These are phyloP conservation scores for Centella asiatica DNA, from an alignment of 129 eudicot species.

Conservation along the genomic window DNA sequence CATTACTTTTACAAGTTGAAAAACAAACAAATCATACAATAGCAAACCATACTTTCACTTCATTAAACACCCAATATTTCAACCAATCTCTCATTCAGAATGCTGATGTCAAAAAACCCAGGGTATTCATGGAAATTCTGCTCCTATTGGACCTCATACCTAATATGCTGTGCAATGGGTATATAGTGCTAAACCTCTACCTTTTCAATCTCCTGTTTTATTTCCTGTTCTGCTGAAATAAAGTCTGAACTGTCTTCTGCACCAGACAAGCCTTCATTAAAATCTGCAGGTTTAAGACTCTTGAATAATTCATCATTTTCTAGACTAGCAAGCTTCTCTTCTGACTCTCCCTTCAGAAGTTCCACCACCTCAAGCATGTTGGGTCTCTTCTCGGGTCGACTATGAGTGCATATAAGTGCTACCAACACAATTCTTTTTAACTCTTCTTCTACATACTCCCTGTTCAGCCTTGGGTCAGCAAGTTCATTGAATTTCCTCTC, in stretches of 20 bases:
- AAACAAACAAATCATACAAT: not conserved
- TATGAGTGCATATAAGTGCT: constrained; percentile 70
- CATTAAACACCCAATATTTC: no score
- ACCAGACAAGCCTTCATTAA: constrained; percentile 34
- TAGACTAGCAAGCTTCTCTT: constrained; percentile 48
- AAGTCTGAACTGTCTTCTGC: constrained; percentile 52
- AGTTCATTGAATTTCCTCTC: constrained; percentile 54
- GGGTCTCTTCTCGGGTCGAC: constrained; percentile 66
- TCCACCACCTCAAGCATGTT: constrained; percentile 80
- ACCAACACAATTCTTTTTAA: constrained; percentile 51
- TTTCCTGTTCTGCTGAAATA: constrained; percentile 55
- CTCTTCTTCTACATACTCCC: constrained; percentile 60
- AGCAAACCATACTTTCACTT: not conserved
- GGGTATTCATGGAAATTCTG: not conserved
- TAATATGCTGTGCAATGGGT: not conserved
- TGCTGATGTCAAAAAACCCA: not conserved
- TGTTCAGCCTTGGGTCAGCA: constrained; percentile 69
- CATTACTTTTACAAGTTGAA: not conserved
- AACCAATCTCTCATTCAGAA: no score
- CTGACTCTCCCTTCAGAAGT: constrained; percentile 67
- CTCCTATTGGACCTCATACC: constrained; percentile 6
- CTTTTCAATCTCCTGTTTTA: constrained; percentile 43
- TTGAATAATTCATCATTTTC: constrained; percentile 76
- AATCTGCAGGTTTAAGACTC: constrained; percentile 21
- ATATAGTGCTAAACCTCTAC: constrained; percentile 20